Evolutionary conservation across 1,139 yeast genomes (phyloP).

Genomic region (Yamadazyma epiphylla): DNA sequence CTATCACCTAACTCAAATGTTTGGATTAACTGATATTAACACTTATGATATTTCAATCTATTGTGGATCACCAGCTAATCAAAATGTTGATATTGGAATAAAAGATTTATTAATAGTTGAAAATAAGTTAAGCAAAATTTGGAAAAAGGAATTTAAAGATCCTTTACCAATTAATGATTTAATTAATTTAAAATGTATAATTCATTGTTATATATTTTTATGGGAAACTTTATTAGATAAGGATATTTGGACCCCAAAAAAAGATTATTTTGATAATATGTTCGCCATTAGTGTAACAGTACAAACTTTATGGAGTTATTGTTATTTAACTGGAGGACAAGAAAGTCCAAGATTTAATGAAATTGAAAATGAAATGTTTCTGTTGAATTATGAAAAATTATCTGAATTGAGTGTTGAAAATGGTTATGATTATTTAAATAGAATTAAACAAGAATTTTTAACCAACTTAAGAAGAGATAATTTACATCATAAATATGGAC

Average conservation of each 20-base stretch:
- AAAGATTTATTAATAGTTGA: constrained; percentile 53
- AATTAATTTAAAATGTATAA: constrained; percentile 41
- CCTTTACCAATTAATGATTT: constrained; percentile 25
- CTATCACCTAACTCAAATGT: constrained; percentile 71
- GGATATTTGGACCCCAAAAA: constrained; percentile 17
- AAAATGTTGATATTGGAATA: constrained; percentile 66
- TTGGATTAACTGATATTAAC: constrained; percentile 57
- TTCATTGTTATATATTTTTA: constrained; percentile 59
- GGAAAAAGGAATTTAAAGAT: constrained; percentile 20
- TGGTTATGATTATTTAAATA: constrained; percentile 34
- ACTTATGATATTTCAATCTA: constrained; percentile 75
- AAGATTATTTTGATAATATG: constrained; percentile 37
- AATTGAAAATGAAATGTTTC: constrained; percentile 10
- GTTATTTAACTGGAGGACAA: constrained; percentile 37
- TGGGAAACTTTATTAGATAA: constrained; percentile 55
- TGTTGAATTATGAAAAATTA: constrained; percentile 18
- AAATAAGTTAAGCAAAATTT: constrained; percentile 46
- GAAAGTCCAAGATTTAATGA: constrained; percentile 32
- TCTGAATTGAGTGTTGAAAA: constrained; percentile 21
- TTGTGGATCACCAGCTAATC: constrained; percentile 80
- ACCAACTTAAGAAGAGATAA: constrained; percentile 17
- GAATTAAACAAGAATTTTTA: constrained; percentile 31
- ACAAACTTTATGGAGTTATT: constrained; percentile 47
- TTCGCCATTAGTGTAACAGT: constrained; percentile 46
- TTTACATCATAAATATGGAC: constrained; percentile 13